Base-by-base conservation (phyloP, 495 filamentous ascomycete species). In the Physcia stellaris region DNA sequence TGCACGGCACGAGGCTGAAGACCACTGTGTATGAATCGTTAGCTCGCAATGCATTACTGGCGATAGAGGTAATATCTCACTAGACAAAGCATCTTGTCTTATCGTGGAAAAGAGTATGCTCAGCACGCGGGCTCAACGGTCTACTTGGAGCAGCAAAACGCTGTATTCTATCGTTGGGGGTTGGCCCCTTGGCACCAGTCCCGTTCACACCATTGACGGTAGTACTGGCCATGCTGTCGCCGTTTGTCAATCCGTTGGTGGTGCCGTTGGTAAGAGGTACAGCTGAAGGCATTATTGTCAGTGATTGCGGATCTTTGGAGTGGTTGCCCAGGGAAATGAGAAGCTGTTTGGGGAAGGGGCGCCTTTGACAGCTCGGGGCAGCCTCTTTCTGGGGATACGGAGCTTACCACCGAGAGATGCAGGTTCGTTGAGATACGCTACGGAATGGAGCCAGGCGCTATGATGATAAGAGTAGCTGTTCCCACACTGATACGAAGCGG, bases 31-130 rank as follows among this genome's bases (percentile, higher is more conserved):
- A 13, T 34, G 26, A 26, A 23, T 33, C 53, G 17, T 53, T 40
- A 39, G 38, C n/a, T n/a, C n/a, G n/a, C n/a, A n/a, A n/a, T n/a
- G n/a, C n/a, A n/a, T n/a, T n/a, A n/a, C n/a, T n/a, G n/a, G n/a
- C n/a, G n/a, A n/a, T n/a, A n/a, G n/a, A n/a, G n/a, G n/a, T n/a
- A n/a, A n/a, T n/a, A n/a, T n/a, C 77, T 71, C 61, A 81, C 77
- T 96, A 98, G 61, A 98, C 92, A 59, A 98, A 93, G 67, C 92
- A 96, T 92, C 90, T 73, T 61, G 90, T 95, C 80, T 95, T 96
- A 66, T 83, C 75, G 72, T 88, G 88, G 80, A 96, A 98, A 44
- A 98, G 79, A 39, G 83, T 77, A 61, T 94, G 81, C 41, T 73
- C 62, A 40, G 77, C 75, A 51, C 75, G 75, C 41, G 90, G 90